These are phyloP conservation scores for Orbilia ellipsospora DNA, from an alignment of 2,329 filamentous ascomycete genomes.

Conservation along the genomic window DNA sequence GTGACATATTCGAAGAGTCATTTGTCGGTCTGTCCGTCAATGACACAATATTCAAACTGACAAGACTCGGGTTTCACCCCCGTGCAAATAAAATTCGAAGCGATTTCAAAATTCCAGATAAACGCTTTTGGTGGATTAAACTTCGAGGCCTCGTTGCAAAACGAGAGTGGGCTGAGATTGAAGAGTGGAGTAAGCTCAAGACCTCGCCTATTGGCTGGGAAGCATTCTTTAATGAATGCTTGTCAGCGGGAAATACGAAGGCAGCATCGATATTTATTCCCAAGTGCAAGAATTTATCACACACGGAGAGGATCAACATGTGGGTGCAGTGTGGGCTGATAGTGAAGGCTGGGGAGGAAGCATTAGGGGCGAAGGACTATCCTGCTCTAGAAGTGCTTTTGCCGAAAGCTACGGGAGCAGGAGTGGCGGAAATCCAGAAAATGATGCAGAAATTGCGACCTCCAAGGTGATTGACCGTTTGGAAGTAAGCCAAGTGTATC, in stretches of 20 bases:
- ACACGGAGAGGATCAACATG: conserved; percentile 82
- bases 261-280: conserved; percentile 85
- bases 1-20: conserved; percentile 77
- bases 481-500: too few species aligned
- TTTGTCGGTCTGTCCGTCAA: conserved; percentile 89
- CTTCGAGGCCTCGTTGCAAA: conserved; percentile 88
- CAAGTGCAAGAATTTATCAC: conserved; percentile 80
- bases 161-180: conserved; percentile 90
- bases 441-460: conserved; percentile 71
- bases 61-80: conserved; percentile 82
- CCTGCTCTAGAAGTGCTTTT: conserved; percentile 79
- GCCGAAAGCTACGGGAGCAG: conserved; percentile 76
- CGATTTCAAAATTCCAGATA: conserved; percentile 93
- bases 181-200: conserved; percentile 78
- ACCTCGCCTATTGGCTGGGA: conserved; percentile 98
- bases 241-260: conserved; percentile 89
- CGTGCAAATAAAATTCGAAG: conserved; percentile 86
- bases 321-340: conserved; percentile 95
- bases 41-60: conserved; percentile 89
- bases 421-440: conserved; percentile 83
- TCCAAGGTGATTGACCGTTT: conserved; percentile 61
- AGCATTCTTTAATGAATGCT: conserved; percentile 90
- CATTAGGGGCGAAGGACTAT: conserved; percentile 81
- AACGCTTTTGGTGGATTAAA: conserved; percentile 86
- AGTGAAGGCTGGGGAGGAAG: conserved; percentile 90